Percentiles rank a stretch among this genome's conserved stretches.
Conservation (phyloP, 495 filamentous ascomycete species). For the Penicillium angulare region DNA sequence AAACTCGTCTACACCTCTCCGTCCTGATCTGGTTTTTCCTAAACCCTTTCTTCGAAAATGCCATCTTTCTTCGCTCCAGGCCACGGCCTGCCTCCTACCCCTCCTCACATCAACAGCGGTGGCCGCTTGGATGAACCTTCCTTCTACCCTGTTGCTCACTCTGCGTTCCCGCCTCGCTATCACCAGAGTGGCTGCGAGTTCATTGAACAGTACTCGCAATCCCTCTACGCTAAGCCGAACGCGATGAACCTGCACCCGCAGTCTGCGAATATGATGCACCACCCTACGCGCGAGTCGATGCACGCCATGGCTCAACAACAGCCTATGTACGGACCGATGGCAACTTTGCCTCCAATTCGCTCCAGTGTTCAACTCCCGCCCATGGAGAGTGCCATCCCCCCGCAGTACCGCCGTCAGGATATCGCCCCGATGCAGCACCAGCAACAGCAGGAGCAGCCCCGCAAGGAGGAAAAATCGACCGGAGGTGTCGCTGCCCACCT, state of each 20-base stretch:
- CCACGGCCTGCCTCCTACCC: constrained; percentile 47
- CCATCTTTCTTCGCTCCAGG: constrained; percentile 47
- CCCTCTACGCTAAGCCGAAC: constrained; percentile 39
- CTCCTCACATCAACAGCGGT: constrained; percentile 42
- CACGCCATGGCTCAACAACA: constrained; percentile 32
- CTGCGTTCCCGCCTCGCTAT: constrained; percentile 46
- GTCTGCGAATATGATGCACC: constrained; percentile 31
- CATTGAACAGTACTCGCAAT: constrained; percentile 52
- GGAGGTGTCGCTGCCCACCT: constrained; percentile 94
- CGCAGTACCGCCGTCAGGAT: constrained; percentile 47
- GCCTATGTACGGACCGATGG: constrained; percentile 40
- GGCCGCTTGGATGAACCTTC: constrained; percentile 43
- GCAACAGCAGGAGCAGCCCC: constrained; percentile 34
- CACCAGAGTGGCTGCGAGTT: constrained; percentile 49
- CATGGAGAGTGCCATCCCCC: constrained; percentile 41
- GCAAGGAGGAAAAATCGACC: constrained; percentile 55
- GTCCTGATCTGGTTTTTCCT: constrained; percentile 38
- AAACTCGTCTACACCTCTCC: constrained; percentile 34
- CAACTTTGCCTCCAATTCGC: constrained; percentile 42
- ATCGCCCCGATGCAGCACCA: constrained; percentile 26
- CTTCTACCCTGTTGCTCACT: constrained; percentile 40
- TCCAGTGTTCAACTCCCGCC: constrained; percentile 44
- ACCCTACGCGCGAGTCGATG: constrained; percentile 30
- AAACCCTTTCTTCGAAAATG: constrained; percentile 28
- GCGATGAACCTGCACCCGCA: constrained; percentile 38